A percentile compares a stretch with the other conserved stretches of the same genome.
These are phyloP conservation scores for Rubus idaeus DNA, from an alignment of 306 rosid species.

Conservation along the genomic window DNA sequence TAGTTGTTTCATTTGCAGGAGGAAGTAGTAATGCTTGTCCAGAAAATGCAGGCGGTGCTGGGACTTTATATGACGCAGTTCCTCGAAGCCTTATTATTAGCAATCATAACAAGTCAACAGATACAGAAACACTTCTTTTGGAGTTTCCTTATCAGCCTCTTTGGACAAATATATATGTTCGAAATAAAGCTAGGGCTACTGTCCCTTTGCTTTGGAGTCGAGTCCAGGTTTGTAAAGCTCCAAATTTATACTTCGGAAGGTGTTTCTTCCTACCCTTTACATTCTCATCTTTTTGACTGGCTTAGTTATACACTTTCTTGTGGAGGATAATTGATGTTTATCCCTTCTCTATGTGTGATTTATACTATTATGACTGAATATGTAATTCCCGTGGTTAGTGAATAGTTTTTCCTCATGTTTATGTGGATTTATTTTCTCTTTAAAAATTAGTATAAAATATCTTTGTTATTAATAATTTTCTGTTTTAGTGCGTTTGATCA, in stretches of 20 bases:
- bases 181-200: conserved; percentile 88
- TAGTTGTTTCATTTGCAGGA: conserved; percentile 53
- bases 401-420: too few species aligned
- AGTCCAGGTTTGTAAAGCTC: conserved; percentile 79
- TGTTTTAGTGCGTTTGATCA: too few species aligned
- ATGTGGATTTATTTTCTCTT: too few species aligned
- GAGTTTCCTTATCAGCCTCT: conserved; percentile 96
- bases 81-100: conserved; percentile 83
- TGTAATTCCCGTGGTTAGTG: too few species aligned
- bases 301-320: neutral
- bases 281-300: neutral
- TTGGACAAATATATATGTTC: conserved; percentile 89
- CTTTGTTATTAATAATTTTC: too few species aligned
- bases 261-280: neutral
- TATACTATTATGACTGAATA: too few species aligned
- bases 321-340: neutral
- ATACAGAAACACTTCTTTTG: conserved; percentile 91
- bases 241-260: neutral
- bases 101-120: conserved; percentile 80
- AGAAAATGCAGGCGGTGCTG: conserved; percentile 94
- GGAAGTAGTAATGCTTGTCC: conserved; percentile 82
- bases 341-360: neutral
- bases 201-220: conserved; percentile 99
- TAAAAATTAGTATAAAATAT: too few species aligned
- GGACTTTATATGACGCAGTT: conserved; percentile 94